Evolutionary conservation across 2,329 filamentous ascomycete genomes (phyloP), one percentile per base, ranked within the genome.

Genomic region (Aspergillus clavatus): DNA sequence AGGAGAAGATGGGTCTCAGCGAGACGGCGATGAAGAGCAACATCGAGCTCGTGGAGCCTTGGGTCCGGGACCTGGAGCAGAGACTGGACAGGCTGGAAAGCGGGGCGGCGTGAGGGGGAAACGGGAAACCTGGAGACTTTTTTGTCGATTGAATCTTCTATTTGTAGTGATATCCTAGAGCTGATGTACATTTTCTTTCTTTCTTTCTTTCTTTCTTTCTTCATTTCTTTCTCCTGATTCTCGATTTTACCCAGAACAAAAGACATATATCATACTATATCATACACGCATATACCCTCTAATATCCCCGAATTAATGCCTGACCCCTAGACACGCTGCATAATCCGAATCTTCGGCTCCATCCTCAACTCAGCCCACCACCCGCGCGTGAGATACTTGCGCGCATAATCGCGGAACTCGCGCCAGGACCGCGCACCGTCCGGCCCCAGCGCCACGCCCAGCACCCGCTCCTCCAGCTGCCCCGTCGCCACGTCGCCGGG

Each of bases 11-110:
- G 59, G 75, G 75, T 50, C 79, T 85, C 48, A 83, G 85, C 3
- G 84, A 87, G 61, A 73, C 73, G 22, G 78, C 82, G 3, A 85
- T 94, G 73, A 80, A 80, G 53, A 80, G 77, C 40, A 98, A 98
- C 67, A 83, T 90, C 67, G 83, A 85, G 57, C 78, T 86, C n/a
- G 84, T 97, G 50, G 86, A 91, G 55, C 82, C 81, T 31, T 96
- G 90, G 89, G 87, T 97, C 4, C 87, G 86, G 66, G 87, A 86
- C 45, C 70, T 98, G 43, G 91, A 97, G 71, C 79, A 75, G 58
- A 85, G 87, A 67, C 77, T 96, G 65, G 77, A 77, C 48, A 77
- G 77, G 55, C 65, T 85, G 62, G 72, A 73, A 47, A 73, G 58
- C 23, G 42, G 36, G 24, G 55, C 51, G 23, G 33, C 23, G 16